Evolutionary conservation across 2,329 filamentous ascomycete species (phyloP), one percentile per base, ranked within the genome.

Genomic region (Colletotrichum endophyticum): DNA sequence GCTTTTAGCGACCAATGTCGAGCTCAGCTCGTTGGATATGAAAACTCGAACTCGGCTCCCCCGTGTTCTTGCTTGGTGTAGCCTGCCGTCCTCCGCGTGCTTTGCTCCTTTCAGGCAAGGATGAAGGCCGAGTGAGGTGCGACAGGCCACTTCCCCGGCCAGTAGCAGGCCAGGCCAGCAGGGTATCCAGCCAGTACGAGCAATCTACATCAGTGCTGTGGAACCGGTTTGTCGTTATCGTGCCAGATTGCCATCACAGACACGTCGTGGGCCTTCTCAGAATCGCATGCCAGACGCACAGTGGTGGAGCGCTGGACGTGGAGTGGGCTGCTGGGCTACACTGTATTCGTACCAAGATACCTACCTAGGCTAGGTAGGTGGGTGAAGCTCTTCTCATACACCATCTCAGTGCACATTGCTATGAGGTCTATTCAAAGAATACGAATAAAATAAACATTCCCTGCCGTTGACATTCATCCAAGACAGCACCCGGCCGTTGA

Each of bases 181-280:
- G 59, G 74, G 74, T 56, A 73, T n/a, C n/a, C 22, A 59, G 44
- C 56, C 27, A 62, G 63, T 67, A 56, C 32, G 53, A 64, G 56
- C 59, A 59, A 66, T 53, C 64, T 49, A 8, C 34, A 53, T 59
- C 34, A 53, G 63, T 71, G 8, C 67, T 49, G 74, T 73, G 74
- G 74, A 61, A 59, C 74, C 70, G 57, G 27, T 44, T 61, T 73
- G 57, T 76, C 63, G 73, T 69, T 76, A 76, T 73, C 70, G 70
- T 64, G 36, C 39, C 70, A 66, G 67, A 76, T 73, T 73, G 70
- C 70, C 73, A 76, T 76, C 73, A 76, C 64, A 59, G 19, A 76
- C 69, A 76, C 73, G 73, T 73, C 73, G 73, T 73, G 70, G 56
- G 25, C 70, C 73, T 22, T 62, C 25, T 30, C 34, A 73, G 22